Evolutionary conservation across 2,329 filamentous ascomycete genomes (phyloP).

Genomic region (Aspergillus ibericus): DNA sequence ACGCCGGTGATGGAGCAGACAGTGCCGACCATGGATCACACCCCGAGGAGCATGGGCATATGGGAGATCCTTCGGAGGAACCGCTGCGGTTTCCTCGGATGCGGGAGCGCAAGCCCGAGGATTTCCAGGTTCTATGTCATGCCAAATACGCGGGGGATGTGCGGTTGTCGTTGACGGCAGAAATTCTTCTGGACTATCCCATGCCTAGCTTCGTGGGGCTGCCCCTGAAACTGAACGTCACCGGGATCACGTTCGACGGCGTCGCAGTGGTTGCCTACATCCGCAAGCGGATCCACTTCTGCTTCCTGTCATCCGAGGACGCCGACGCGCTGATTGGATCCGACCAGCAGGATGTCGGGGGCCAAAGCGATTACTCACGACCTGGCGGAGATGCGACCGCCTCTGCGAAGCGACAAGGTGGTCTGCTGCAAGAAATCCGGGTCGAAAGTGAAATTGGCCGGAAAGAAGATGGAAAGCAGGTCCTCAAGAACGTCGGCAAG

Average conservation of each 20-base stretch:
- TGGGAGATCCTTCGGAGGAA: conserved; percentile 20
- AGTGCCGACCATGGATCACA: conserved; percentile 18
- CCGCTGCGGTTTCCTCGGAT: conserved; percentile 50
- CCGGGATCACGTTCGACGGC: conserved; percentile 90
- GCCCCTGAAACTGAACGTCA: conserved; percentile 90
- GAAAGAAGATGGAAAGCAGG: conserved; percentile 86
- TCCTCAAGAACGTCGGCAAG: conserved; percentile 96
- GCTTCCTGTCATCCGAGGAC: conserved; percentile 90
- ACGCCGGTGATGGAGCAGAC: conserved; percentile 26
- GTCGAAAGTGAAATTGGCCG: conserved; percentile 98
- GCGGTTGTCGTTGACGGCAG: conserved; percentile 83
- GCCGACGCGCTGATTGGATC: conserved; percentile 71
- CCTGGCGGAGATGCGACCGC: conserved; percentile 34
- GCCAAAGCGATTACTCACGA: conserved; percentile 33
- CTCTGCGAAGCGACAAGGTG: conserved; percentile 58
- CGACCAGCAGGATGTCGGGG: conserved; percentile 37
- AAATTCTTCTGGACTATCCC: conserved; percentile 94
- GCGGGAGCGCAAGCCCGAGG: conserved; percentile 75
- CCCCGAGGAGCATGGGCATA: conserved; percentile 22
- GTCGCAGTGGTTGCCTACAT: conserved; percentile 92
- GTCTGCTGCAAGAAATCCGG: conserved; percentile 84
- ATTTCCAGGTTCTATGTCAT: conserved; percentile 89
- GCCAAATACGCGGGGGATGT: conserved; percentile 88
- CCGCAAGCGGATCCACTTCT: conserved; percentile 84
- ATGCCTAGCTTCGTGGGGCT: conserved; percentile 98